Conservation (phyloP, 192 early-diverging fungal species). For the Mycoemilia scoparia region DNA sequence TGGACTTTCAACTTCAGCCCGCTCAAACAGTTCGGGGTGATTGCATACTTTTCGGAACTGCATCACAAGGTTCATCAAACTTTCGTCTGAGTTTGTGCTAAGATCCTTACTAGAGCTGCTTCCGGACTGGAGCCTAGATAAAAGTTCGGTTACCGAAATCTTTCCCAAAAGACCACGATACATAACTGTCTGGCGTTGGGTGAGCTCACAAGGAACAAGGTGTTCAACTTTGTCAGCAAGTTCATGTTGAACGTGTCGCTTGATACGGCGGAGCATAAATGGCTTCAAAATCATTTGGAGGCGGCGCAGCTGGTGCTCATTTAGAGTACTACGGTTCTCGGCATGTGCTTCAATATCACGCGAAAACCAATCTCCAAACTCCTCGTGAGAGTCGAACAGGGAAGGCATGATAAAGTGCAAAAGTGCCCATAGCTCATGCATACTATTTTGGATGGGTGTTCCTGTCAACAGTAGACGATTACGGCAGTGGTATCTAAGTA, state of each 20-base stretch:
- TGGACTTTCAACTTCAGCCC: constrained; percentile 63
- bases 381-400: constrained; percentile 80
- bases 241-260: constrained; percentile 78
- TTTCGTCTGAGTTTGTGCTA: constrained; percentile 64
- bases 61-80: constrained; percentile 88
- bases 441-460: constrained; percentile 85
- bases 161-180: constrained; percentile 62
- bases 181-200: constrained; percentile 48
- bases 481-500: constrained; percentile 67
- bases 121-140: constrained; percentile 45
- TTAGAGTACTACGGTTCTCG: constrained; percentile 59
- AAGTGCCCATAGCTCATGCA: constrained; percentile 88
- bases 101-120: constrained; percentile 27
- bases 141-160: constrained; percentile 54
- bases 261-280: constrained; percentile 86
- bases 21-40: constrained; percentile 75
- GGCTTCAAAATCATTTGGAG: constrained; percentile 86
- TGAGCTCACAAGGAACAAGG: constrained; percentile 59
- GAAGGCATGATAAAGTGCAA: constrained; percentile 93
- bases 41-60: constrained; percentile 83
- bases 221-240: constrained; percentile 82
- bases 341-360: constrained; percentile 82
- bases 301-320: constrained; percentile 66
- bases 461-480: constrained; percentile 76
- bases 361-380: constrained; percentile 89